Conservation (phyloP, 495 filamentous ascomycete genomes). For the Aspergillus mulundensis region DNA sequence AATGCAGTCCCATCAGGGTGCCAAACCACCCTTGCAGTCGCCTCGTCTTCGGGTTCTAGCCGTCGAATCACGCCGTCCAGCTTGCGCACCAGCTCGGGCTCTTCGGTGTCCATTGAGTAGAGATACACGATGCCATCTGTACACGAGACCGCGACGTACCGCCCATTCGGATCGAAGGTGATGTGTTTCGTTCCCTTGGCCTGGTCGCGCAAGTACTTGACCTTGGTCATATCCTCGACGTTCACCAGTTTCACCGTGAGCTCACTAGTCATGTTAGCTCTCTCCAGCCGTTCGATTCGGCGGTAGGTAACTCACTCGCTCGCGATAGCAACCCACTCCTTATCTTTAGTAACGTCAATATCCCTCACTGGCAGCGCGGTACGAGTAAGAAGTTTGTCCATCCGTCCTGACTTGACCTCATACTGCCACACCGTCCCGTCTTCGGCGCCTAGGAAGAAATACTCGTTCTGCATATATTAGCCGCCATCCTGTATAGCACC, state of each 20-base stretch:
- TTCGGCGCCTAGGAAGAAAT: slow-evolving; percentile 83
- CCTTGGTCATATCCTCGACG: slow-evolving; percentile 66
- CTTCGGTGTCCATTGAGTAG: slow-evolving; percentile 76
- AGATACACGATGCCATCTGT: slow-evolving; percentile 84
- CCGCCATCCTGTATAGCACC: background rate
- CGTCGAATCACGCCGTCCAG: slow-evolving; percentile 80
- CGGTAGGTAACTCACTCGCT: slow-evolving; percentile 62
- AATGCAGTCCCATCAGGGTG: slow-evolving; percentile 94
- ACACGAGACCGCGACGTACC: slow-evolving; percentile 73
- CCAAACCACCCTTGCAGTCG: slow-evolving; percentile 75
- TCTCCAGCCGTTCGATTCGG: no score
- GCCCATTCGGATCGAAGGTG: slow-evolving; percentile 78
- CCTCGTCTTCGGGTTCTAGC: slow-evolving; percentile 73
- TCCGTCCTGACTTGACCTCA: slow-evolving; percentile 66
- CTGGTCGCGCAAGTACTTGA: slow-evolving; percentile 76
- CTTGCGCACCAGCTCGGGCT: slow-evolving; percentile 74
- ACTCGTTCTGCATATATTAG: slow-evolving; percentile 55
- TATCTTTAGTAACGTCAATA: slow-evolving; percentile 76
- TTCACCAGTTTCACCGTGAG: slow-evolving; percentile 84
- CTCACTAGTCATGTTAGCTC: slow-evolving; percentile 50
- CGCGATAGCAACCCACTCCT: slow-evolving; percentile 87
- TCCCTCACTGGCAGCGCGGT: slow-evolving; percentile 81
- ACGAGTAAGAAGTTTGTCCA: slow-evolving; percentile 76
- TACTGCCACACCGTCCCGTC: slow-evolving; percentile 92
- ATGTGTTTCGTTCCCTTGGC: slow-evolving; percentile 82